Evolutionary conservation across 495 filamentous ascomycete genomes (phyloP), one percentile per base, ranked within the genome.

Genomic region (Xylaria scruposa): DNA sequence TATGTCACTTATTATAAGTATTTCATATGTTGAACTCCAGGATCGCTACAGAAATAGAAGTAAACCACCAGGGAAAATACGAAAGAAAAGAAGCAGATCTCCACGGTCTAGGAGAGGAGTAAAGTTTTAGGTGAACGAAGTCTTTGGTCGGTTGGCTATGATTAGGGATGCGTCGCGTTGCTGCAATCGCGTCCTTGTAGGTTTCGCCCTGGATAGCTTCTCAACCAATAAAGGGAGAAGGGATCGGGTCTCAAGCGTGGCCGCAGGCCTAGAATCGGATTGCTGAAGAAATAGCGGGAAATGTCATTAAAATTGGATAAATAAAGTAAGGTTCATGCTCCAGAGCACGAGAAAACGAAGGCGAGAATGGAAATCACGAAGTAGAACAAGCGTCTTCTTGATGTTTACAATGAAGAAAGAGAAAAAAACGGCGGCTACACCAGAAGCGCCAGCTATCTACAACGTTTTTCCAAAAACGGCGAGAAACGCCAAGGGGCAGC

Each of bases 11-110:
- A 17, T 4, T 51, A 38, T 40, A 29, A 51, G 24, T 42, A 40
- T 36, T 62, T 10, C 46, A 38, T 47, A 33, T 60, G 5, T 26
- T 51, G 13, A 24, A 29, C 15, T n/a, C 9, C n/a, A 69, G 5
- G 40, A 26, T 36, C 44, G n/a, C 26, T 46, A 31, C 29, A 46
- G 15, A 9, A n/a, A 38, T 51, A 66, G 26, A 21, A 13, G 62
- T 36, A 42, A 49, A 31, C 40, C 38, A 63, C 59, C 33, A 36
- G 12, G 5, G 9, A 46, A 10, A 29, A 21, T 36, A 3, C 44
- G 13, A 21, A 74, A 74, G 46, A 58, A 74, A 73, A 24, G 62
- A 71, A 68, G 58, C 70, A 29, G 24, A 51, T 73, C 72, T 68
- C 66, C 74, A 67, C 69, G 71, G 61, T 46, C 29, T 4, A 42